These are phyloP conservation scores for Vanrija sp. DNA, from an alignment of 1,284 basidiomycete species.

Conservation along the genomic window DNA sequence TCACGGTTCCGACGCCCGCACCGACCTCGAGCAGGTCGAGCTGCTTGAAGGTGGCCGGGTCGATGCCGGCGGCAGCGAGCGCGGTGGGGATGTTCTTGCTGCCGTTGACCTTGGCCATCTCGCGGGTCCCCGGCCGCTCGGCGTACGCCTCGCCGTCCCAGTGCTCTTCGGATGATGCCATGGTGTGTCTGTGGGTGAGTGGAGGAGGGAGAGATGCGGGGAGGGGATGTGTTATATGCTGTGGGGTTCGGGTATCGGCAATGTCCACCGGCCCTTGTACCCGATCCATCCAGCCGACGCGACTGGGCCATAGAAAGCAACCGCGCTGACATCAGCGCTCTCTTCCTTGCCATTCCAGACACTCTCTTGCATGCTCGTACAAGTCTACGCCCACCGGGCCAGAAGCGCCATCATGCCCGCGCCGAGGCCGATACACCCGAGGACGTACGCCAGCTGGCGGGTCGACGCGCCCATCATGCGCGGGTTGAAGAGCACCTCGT, in stretches of 20 bases:
- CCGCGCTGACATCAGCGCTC: too few species aligned
- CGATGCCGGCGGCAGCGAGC: slow-evolving; percentile 16
- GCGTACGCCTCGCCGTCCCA: slow-evolving; percentile 38
- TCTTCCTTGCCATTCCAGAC: too few species aligned
- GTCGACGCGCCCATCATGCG: slow-evolving; percentile 41
- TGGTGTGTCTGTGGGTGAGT: neutral
- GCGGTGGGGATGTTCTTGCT: slow-evolving; percentile 21
- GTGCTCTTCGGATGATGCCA: slow-evolving; percentile 11
- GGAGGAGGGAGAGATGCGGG: too few species aligned
- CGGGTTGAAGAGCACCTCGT: slow-evolving; percentile 46
- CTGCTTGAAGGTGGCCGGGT: neutral
- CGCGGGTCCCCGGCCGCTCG: slow-evolving; percentile 21
- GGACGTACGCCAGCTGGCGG: slow-evolving; percentile 23
- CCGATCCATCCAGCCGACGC: too few species aligned
- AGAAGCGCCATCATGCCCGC: slow-evolving; percentile 51
- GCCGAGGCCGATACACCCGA: slow-evolving; percentile 44
- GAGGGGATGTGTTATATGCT: too few species aligned
- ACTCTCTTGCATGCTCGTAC: neutral
- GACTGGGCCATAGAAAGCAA: too few species aligned
- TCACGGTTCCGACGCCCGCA: slow-evolving; percentile 36
- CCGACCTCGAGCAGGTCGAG: slow-evolving; percentile 37
- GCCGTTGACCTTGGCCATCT: slow-evolving; percentile 7
- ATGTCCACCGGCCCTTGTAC: too few species aligned
- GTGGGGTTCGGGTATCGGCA: too few species aligned
- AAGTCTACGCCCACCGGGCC: slow-evolving; percentile 15